Evolutionary conservation across 345 rosid genomes (phyloP).

Genomic region (Gossypium arboreum): DNA sequence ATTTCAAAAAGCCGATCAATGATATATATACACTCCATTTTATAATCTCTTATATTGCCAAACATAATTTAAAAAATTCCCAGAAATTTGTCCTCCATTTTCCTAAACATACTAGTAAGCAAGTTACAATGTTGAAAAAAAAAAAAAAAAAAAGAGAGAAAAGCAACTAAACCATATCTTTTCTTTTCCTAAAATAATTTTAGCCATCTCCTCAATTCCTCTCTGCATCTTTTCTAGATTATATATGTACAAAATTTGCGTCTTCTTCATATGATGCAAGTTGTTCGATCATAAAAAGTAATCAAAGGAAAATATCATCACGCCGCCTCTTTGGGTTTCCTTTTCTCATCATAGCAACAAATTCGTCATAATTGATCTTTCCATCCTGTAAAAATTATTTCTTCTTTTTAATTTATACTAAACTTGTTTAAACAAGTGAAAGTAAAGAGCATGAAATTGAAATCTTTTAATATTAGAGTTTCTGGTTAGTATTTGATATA

Average conservation of each 20-base stretch:
- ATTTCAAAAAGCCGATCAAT: no score
- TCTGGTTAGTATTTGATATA: no score
- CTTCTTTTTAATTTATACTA: no score
- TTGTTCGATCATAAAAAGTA: neutral
- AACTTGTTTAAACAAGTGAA: no score
- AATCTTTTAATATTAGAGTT: no score
- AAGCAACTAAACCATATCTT: neutral
- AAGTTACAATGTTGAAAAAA: neutral
- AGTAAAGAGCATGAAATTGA: no score
- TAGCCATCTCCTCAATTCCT: neutral
- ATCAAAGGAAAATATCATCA: constrained; percentile 38
- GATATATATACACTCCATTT: no score
- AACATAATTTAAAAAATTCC: no score
- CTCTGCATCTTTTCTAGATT: neutral
- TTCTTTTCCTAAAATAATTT: no score
- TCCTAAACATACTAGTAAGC: neutral
- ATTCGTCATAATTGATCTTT: constrained; percentile 85
- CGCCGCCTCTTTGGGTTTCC: constrained; percentile 96
- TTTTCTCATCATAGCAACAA: constrained; percentile 97
- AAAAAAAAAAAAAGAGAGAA: neutral
- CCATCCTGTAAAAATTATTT: constrained; percentile 56
- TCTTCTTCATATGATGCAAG: neutral
- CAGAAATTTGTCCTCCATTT: neutral
- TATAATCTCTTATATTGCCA: no score
- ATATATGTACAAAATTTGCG: neutral